Evolutionary conservation across 306 rosid genomes (phyloP).

Genomic region (Potentilla sterilis): DNA sequence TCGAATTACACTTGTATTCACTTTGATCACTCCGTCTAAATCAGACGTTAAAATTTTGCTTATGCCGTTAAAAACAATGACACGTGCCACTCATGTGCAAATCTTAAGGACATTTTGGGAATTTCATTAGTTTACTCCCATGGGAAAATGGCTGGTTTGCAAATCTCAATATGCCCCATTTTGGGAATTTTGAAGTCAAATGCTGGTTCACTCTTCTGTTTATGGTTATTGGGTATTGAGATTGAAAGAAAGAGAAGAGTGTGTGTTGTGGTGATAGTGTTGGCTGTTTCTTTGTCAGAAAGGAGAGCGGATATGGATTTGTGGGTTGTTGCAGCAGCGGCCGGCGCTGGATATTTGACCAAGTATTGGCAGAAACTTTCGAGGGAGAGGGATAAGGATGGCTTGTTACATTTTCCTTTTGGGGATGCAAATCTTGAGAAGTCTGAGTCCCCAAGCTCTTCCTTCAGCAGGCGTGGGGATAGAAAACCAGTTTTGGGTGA

Average conservation of each 20-base stretch:
- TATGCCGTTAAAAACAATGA: too few relatives aligned
- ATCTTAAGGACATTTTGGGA: too few relatives aligned
- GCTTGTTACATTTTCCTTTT: constrained; percentile 21
- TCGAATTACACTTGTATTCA: too few relatives aligned
- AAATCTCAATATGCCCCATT: too few relatives aligned
- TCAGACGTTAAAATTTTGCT: too few relatives aligned
- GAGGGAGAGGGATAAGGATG: constrained; percentile 26
- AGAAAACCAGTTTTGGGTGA: constrained; percentile 29
- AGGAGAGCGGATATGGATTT: constrained; percentile 63
- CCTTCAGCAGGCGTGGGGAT: constrained; percentile 25
- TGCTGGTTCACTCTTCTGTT: too few relatives aligned
- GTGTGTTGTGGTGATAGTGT: constrained; percentile 36
- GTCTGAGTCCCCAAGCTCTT: constrained; percentile 30
- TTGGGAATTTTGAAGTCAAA: too few relatives aligned
- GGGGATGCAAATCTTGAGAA: constrained; percentile 45
- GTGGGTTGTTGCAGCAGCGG: constrained; percentile 79
- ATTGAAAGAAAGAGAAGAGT: constrained; percentile 31
- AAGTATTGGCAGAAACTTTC: constrained; percentile 59
- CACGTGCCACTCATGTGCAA: too few relatives aligned
- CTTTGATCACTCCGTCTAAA: too few relatives aligned
- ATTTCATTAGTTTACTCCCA: too few relatives aligned
- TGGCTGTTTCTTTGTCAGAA: constrained; percentile 24
- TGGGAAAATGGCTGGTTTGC: too few relatives aligned
- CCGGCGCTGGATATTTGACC: constrained; percentile 77
- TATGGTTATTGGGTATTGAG: constrained; percentile 27